phyloP scores from a whole-genome alignment of 352 stramenopile genomes.

The Pythium grandisporangium region DNA sequence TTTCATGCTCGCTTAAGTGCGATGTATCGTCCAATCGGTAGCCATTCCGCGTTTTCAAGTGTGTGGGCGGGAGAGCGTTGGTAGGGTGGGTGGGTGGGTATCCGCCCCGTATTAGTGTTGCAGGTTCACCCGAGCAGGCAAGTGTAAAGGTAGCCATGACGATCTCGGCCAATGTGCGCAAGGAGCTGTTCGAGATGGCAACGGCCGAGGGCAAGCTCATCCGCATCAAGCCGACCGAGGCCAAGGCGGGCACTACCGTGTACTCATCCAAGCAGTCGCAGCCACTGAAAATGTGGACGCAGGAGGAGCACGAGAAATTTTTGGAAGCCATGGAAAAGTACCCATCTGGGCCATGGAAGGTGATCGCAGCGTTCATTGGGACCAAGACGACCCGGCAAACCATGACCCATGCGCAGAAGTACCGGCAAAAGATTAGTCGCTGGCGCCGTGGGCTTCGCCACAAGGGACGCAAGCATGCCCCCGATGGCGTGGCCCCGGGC shows the following conservation, averaged over 20 bases:
- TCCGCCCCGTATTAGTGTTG: too few species aligned
- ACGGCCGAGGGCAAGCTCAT: conserved; percentile 73
- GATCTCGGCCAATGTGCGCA: conserved; percentile 79
- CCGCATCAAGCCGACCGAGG: conserved; percentile 76
- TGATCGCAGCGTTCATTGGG: conserved; percentile 74
- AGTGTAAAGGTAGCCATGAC: conserved; percentile 52
- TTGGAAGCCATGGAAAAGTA: conserved; percentile 83
- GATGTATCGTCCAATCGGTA: conserved; percentile 23
- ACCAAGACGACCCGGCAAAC: conserved; percentile 92
- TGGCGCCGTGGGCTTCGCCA: conserved; percentile 69
- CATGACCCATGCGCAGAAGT: conserved; percentile 82
- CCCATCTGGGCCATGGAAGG: conserved; percentile 70
- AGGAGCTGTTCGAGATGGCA: conserved; percentile 81
- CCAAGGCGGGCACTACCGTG: conserved; percentile 75
- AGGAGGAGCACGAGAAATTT: conserved; percentile 83
- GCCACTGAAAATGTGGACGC: conserved; percentile 80
- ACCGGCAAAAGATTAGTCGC: conserved; percentile 78
- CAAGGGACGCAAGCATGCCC: conserved; percentile 65
- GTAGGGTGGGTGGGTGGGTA: too few species aligned
- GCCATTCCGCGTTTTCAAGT: too few species aligned
- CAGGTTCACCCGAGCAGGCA: too few species aligned
- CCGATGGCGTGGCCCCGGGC: conserved; percentile 18
- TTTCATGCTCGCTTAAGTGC: conserved; percentile 33
- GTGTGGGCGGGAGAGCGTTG: too few species aligned
- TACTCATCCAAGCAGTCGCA: conserved; percentile 81